Evolutionary conservation across 257 asterid genomes (phyloP).

Genomic region (Capsicum rhomboideum): DNA sequence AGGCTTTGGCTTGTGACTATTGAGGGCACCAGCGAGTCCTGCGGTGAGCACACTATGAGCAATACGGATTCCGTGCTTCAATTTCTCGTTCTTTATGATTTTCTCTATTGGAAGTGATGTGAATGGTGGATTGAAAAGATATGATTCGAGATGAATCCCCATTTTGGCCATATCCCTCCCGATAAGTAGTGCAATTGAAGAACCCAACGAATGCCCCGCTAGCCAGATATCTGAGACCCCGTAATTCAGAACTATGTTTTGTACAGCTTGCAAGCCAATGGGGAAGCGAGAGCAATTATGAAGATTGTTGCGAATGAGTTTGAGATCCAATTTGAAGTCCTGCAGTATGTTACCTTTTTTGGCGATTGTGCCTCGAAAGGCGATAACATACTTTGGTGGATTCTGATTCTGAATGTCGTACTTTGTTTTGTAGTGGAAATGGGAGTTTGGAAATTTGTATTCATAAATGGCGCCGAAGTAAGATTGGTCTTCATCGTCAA

Average conservation of each 20-base stretch:
- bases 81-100: constrained; percentile 29
- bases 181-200: constrained; percentile 51
- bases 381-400: constrained; percentile 43
- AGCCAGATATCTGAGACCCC: constrained; percentile 44
- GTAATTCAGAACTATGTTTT: not conserved
- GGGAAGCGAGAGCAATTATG: constrained; percentile 40
- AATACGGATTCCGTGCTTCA: constrained; percentile 44
- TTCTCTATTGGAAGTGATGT: constrained; percentile 47
- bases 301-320: constrained; percentile 32
- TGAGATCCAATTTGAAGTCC: constrained; percentile 55
- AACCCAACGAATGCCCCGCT: constrained; percentile 71
- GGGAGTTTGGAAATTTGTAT: constrained; percentile 12
- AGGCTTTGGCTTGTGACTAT: not conserved
- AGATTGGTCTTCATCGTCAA: constrained; percentile 46
- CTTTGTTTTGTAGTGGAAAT: not conserved
- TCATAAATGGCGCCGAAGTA: constrained; percentile 53
- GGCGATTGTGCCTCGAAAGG: constrained; percentile 59
- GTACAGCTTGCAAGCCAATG: constrained; percentile 21
- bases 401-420: not conserved
- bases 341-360: constrained; percentile 31
- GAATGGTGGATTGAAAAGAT: constrained; percentile 74
- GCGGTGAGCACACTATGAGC: constrained; percentile 46
- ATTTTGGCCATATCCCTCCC: constrained; percentile 42
- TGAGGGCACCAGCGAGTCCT: constrained; percentile 47
- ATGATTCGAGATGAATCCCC: constrained; percentile 42